Base-by-base conservation (phyloP, 805 yeast species). In the Starmerella geochares region DNA sequence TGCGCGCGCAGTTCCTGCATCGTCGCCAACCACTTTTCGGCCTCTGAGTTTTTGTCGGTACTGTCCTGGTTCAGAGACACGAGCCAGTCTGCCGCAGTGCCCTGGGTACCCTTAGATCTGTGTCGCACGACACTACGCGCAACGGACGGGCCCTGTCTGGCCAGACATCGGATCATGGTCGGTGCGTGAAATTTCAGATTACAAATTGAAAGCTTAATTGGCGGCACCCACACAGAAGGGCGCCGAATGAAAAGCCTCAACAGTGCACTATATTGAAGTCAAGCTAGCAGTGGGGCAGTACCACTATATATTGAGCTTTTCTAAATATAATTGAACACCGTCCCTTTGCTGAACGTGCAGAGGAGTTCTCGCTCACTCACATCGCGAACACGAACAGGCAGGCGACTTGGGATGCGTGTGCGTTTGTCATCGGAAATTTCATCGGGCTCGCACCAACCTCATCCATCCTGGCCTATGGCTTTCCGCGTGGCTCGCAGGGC, bases 21-120 rank as follows among this genome's bases (percentile, higher is more conserved):
- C 17, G 74, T 70, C 17, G 64, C 62, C 36, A 73, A 56, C 80
- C 71, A 69, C 47, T 57, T 64, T 38, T 61, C 72, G 36, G 70
- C 68, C 58, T 53, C 54, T 13, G 28, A 46, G 43, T 53, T 47
- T 27, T 25, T 28, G 37, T 24, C 37, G 20, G 42, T 35, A 20
- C 19, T 14, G 28, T 29, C 27, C 17, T 20, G 6, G 39, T 46
- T 29, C 19, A 54, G 48, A 3, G 41, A 33, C 20, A 54, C 52
- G 13, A 54, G 52, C 52, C 53, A 54, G 52, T 54, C 58, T 0
- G 55, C 57, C 9, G 44, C 42, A 20, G 31, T 32, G 8, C 49
- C 49, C 20, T 20, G 48, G 19, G 29, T 17, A 3, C 36, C 24
- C 10, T 7, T 25, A 17, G 31, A 33, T 32, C 39, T 35, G 40